These are phyloP conservation scores for Rhytidiadelphus loreus DNA, from an alignment of 225 moss, liverwort and hornwort genomes.

Conservation along the genomic window DNA sequence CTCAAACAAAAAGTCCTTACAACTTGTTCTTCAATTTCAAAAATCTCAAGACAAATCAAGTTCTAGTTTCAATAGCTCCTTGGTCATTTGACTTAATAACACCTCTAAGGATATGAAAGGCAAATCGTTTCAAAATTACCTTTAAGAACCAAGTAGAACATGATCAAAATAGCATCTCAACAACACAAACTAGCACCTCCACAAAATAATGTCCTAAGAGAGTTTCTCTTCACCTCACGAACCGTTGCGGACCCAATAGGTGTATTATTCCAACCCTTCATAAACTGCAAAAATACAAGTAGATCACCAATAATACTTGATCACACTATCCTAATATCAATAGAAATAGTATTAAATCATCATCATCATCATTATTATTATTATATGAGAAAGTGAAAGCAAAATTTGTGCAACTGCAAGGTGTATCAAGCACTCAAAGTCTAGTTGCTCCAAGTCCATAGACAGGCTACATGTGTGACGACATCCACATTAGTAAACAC, in stretches of 20 bases:
- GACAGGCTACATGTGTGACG: not conserved
- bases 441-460: not conserved
- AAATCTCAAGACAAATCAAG: not conserved
- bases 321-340: not conserved
- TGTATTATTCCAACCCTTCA: constrained; percentile 19
- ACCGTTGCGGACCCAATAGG: constrained; percentile 30
- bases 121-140: not conserved
- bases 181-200: not conserved
- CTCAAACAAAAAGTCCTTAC: not conserved
- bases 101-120: not conserved
- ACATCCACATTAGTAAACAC: not conserved
- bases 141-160: not conserved
- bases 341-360: not conserved
- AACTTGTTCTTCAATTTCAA: not conserved
- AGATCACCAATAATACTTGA: not conserved
- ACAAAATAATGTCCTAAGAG: not conserved
- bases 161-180: not conserved
- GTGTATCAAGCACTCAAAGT: not conserved
- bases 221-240: constrained; percentile 6
- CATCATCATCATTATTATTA: too few species aligned
- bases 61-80: not conserved
- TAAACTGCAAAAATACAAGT: not conserved
- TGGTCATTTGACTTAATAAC: not conserved
- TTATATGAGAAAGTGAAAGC: not conserved
- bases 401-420: not conserved